phyloP scores from a whole-genome alignment of 306 rosid species.

The Rosa chinensis region DNA sequence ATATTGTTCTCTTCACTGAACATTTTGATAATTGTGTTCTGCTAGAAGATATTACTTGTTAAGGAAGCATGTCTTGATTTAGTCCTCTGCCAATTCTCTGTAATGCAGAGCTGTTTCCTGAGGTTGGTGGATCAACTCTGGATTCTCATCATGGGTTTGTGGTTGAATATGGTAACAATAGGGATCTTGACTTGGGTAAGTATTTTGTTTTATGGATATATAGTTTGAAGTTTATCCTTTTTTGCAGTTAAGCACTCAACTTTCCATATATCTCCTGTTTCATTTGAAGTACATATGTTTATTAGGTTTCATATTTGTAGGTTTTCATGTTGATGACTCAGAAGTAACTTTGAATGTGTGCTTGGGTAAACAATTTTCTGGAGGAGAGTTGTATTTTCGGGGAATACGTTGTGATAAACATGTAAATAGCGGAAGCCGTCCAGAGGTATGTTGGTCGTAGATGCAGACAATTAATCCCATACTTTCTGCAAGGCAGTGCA shows the following conservation, averaged over 20 bases:
- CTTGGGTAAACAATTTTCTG: conserved; percentile 80
- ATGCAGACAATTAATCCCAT: conserved; percentile 10
- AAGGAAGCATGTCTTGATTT: not conserved
- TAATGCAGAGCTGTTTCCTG: conserved; percentile 69
- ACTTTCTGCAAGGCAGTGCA: conserved; percentile 18
- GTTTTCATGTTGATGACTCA: conserved; percentile 87
- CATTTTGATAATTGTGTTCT: conserved; percentile 18
- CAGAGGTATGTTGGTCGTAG: conserved; percentile 51
- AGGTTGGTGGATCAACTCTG: conserved; percentile 80
- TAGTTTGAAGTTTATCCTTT: conserved; percentile 8
- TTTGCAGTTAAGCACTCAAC: not conserved
- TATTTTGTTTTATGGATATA: conserved; percentile 11
- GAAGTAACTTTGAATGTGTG: conserved; percentile 89
- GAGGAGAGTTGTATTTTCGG: conserved; percentile 81
- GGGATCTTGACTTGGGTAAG: conserved; percentile 89
- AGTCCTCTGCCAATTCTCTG: conserved; percentile 4
- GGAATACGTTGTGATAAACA: conserved; percentile 90
- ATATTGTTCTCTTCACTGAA: conserved; percentile 18
- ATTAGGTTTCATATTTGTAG: conserved; percentile 40
- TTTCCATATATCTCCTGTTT: conserved; percentile 6
- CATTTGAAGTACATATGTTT: conserved; percentile 8
- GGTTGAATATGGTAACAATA: conserved; percentile 81
- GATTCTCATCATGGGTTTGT: conserved; percentile 95
- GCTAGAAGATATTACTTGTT: conserved; percentile 5
- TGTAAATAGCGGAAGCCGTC: conserved; percentile 55